Conservation (phyloP, 495 filamentous ascomycete genomes). For the Xylaria curta region DNA sequence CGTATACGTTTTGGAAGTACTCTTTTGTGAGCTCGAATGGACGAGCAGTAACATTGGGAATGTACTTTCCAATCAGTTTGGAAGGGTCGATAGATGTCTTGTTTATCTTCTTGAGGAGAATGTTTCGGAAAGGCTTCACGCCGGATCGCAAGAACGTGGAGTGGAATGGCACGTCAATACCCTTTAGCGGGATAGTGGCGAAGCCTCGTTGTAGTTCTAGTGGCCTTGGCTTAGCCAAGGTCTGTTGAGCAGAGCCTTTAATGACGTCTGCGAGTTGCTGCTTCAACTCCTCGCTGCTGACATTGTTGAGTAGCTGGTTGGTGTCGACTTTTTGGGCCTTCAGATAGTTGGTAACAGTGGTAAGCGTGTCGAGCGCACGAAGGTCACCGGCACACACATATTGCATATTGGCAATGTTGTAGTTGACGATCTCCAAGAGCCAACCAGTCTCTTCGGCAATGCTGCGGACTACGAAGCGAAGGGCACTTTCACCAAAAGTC, state of each 20-base stretch:
- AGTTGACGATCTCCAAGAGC: conserved; percentile 98
- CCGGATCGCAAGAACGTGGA: conserved; percentile 95
- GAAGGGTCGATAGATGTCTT: conserved; percentile 96
- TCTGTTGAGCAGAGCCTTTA: conserved; percentile 80
- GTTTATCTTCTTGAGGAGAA: conserved; percentile 99
- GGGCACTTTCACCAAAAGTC: conserved; percentile 95
- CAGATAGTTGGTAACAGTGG: conserved; percentile 89
- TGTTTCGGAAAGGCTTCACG: conserved; percentile 97
- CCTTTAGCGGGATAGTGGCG: conserved; percentile 93
- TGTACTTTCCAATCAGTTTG: conserved; percentile 97
- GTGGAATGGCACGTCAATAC: conserved; percentile 99
- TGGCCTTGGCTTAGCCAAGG: conserved; percentile 84
- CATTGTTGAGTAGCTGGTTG: conserved; percentile 82
- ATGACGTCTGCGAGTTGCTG: conserved; percentile 85
- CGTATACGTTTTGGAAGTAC: conserved; percentile 98
- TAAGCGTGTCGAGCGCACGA: conserved; percentile 91
- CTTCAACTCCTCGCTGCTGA: conserved; percentile 78
- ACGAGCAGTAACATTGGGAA: conserved; percentile 95
- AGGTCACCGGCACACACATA: conserved; percentile 98
- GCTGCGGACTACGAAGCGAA: conserved; percentile 94
- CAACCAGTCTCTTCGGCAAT: conserved; percentile 91
- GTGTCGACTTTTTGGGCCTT: conserved; percentile 97
- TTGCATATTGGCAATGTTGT: conserved; percentile 98
- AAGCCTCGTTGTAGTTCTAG: conserved; percentile 91
- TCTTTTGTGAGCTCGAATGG: conserved; percentile 97